Percentiles rank a stretch among this genome's conserved stretches.
phyloP scores from a whole-genome alignment of 2,329 filamentous ascomycete genomes.

The Phialocephala subalpina region DNA sequence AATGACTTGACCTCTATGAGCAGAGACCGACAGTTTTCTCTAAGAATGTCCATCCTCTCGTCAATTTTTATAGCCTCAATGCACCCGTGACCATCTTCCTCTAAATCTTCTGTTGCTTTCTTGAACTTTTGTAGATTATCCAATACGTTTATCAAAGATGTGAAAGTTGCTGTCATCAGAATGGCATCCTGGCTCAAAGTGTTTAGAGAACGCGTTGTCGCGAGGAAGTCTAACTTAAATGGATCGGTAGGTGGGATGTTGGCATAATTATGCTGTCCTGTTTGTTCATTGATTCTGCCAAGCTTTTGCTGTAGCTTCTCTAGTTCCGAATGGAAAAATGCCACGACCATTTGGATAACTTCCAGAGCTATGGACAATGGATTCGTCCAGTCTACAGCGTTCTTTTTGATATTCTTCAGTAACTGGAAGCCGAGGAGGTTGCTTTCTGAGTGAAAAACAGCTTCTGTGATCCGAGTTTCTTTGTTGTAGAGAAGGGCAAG shows the following conservation, averaged over 20 bases:
- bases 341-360: neutral
- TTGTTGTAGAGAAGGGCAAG: too few species aligned
- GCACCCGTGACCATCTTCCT: neutral
- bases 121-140: neutral
- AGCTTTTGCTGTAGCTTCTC: neutral
- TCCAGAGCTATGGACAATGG: neutral
- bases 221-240: slow-evolving; percentile 4
- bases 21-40: neutral
- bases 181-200: neutral
- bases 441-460: too few species aligned
- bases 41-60: neutral
- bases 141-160: neutral
- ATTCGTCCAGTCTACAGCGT: neutral
- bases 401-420: neutral
- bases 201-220: neutral
- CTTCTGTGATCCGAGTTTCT: too few species aligned
- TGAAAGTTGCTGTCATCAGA: neutral
- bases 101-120: too few species aligned
- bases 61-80: neutral
- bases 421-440: too few species aligned
- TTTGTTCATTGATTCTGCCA: neutral
- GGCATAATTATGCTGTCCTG: neutral
- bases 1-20: neutral
- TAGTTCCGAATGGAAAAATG: neutral
- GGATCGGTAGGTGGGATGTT: neutral